A percentile compares a stretch with the other conserved stretches of the same genome.
Conservation (phyloP, 176 grass and related monocot species). For the Carex pumila region DNA sequence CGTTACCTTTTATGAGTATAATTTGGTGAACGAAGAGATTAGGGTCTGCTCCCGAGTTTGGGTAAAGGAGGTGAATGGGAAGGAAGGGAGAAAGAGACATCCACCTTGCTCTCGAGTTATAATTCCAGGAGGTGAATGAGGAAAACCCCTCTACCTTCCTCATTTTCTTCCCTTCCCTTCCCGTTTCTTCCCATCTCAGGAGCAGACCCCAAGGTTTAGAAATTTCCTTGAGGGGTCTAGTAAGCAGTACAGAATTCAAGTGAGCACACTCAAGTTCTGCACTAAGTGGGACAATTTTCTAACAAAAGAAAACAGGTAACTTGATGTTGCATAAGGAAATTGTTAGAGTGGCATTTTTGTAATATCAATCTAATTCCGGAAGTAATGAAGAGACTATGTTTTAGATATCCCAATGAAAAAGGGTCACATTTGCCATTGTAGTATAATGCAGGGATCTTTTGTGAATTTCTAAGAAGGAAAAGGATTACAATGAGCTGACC, state of each 20-base stretch:
- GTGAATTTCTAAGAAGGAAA: background rate
- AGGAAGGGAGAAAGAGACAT: background rate
- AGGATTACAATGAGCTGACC: background rate
- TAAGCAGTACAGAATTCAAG: background rate
- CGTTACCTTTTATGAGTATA: background rate
- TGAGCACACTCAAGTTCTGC: background rate
- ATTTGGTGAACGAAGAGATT: background rate
- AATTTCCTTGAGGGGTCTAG: background rate
- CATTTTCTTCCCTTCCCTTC: background rate
- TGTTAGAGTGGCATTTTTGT: background rate
- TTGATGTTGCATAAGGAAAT: background rate
- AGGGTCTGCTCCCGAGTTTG: background rate
- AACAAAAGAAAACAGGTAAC: background rate
- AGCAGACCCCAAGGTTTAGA: background rate
- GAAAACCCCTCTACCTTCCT: background rate
- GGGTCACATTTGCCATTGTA: background rate
- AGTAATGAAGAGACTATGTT: background rate
- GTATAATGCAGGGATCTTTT: background rate
- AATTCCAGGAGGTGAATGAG: background rate
- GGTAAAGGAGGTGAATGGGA: background rate
- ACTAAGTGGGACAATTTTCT: background rate
- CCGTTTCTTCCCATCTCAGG: background rate
- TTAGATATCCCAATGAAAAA: background rate
- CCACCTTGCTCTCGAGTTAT: background rate
- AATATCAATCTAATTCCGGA: background rate